A percentile compares a stretch with the other conserved stretches of the same genome.
These are phyloP conservation scores for Fulvia fulva DNA, from an alignment of 2,329 filamentous ascomycete genomes.

Conservation along the genomic window DNA sequence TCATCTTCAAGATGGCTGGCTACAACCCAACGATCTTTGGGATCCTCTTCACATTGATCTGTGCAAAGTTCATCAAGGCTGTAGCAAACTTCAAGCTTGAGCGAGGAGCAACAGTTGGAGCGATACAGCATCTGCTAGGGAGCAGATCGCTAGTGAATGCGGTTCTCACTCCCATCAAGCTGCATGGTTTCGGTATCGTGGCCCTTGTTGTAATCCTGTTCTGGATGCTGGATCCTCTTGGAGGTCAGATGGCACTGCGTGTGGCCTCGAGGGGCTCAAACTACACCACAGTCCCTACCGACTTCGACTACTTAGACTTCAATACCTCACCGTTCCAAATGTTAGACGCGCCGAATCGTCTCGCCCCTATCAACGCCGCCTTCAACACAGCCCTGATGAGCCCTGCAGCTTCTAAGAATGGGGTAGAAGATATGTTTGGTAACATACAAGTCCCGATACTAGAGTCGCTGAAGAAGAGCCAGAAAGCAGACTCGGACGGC, in stretches of 20 bases:
- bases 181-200: conserved; percentile 1
- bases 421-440: conserved; percentile 14
- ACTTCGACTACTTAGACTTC: conserved; percentile 8
- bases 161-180: conserved; percentile 8
- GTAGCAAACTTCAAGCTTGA: conserved; percentile 13
- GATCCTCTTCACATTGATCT: conserved; percentile 13
- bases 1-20: conserved; percentile 11
- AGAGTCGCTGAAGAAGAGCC: conserved; percentile 5
- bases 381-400: conserved; percentile 11
- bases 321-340: conserved; percentile 8
- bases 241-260: conserved; percentile 11
- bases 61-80: conserved; percentile 15
- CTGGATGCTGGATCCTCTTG: conserved; percentile 9
- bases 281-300: conserved; percentile 4
- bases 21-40: conserved; percentile 16
- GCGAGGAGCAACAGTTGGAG: conserved; percentile 11
- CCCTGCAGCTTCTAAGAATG: conserved; percentile 12
- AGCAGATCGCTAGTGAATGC: conserved; percentile 12
- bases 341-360: not conserved
- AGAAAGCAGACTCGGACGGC: conserved; percentile 10
- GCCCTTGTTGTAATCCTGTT: not conserved
- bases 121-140: conserved; percentile 12
- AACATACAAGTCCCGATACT: conserved; percentile 19
- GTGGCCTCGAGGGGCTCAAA: conserved; percentile 1
- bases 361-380: conserved; percentile 9